Base-by-base conservation (phyloP, 495 filamentous ascomycete species). In the Xylaria intraflava region DNA sequence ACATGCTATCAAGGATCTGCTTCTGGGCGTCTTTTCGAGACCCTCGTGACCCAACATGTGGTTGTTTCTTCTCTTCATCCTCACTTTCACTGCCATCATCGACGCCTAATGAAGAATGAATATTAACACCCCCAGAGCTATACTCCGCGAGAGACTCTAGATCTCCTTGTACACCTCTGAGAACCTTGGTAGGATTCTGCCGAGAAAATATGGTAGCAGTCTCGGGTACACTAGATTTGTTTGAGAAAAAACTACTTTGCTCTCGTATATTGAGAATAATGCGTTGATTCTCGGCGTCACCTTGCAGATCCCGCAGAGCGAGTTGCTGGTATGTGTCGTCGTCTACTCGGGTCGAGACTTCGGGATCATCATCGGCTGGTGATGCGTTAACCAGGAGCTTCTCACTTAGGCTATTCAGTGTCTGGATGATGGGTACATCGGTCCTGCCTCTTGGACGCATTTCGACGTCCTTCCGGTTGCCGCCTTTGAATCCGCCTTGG, bases 311-410 rank as follows among this genome's bases (percentile, higher is more conserved):
- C 11, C 83, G 83, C n/a, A 98, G 75, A 20, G 80, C 78, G 38
- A 96, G 74, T 59, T 87, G 70, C 55, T 83, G 76, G 60, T 84
- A 91, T 3, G 86, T 83, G 51, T 82, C 83, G 58, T 90, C 87
- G 57, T 94, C 88, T 57, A 86, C 71, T 10, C 83, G 88, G 49
- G 81, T 78, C 2, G 78, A 52, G 19, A 38, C 60, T 70, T 79
- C 56, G 11, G 82, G 76, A 51, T 88, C 82, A 19, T 76, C 68
- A 62, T 96, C 93, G 5, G 84, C 79, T 0, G 89, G 86, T 5
- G 84, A 78, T 16, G 94, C 88, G 51, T 89, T 85, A 27, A 85
- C 86, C 74, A 98, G 85, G 58, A 98, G 85, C 65, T 93, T 96
- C 60, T 90, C 86, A 60, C 87, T 93, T 49, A 96, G 73, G 48